These are phyloP conservation scores for Clonostachys solani DNA, from an alignment of 2,329 filamentous ascomycete species.

Conservation along the genomic window DNA sequence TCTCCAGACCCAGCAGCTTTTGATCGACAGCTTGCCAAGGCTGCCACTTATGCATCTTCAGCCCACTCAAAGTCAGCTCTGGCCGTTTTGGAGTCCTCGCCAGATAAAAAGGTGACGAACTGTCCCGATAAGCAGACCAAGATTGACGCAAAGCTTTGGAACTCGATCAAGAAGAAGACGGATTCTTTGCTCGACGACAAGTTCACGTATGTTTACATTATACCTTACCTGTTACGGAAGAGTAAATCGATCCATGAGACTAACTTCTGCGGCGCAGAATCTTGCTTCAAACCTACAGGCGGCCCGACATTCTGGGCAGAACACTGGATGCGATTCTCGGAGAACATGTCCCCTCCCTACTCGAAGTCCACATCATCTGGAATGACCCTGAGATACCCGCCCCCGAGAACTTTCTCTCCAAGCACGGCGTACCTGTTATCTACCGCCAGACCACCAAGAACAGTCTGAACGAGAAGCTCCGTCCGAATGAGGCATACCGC, in stretches of 20 bases:
- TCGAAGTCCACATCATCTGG: conserved; percentile 19
- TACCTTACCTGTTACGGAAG: no score
- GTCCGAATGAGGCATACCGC: conserved; percentile 24
- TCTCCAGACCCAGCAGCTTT: no score
- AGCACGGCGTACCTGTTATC: conserved; percentile 14
- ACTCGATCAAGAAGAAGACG: no score
- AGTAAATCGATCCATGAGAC: no score
- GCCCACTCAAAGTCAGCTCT: no score
- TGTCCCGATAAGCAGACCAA: no score
- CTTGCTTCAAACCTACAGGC: conserved; percentile 15
- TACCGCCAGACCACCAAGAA: conserved; percentile 13
- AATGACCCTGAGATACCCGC: conserved; percentile 14
- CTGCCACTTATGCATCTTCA: no score
- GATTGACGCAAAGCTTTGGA: no score
- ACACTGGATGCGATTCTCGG: conserved; percentile 12
- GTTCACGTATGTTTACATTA: background rate
- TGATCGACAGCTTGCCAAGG: no score
- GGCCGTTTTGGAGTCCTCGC: no score
- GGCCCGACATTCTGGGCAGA: conserved; percentile 14
- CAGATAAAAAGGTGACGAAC: no score
- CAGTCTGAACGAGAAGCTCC: conserved; percentile 19
- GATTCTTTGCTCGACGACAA: background rate
- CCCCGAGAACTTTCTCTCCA: conserved; percentile 10
- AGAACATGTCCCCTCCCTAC: conserved; percentile 14
- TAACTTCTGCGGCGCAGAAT: conserved; percentile 8